Evolutionary conservation across 208 protist genomes (phyloP).

Genomic region (Trichomonas vaginalis): DNA sequence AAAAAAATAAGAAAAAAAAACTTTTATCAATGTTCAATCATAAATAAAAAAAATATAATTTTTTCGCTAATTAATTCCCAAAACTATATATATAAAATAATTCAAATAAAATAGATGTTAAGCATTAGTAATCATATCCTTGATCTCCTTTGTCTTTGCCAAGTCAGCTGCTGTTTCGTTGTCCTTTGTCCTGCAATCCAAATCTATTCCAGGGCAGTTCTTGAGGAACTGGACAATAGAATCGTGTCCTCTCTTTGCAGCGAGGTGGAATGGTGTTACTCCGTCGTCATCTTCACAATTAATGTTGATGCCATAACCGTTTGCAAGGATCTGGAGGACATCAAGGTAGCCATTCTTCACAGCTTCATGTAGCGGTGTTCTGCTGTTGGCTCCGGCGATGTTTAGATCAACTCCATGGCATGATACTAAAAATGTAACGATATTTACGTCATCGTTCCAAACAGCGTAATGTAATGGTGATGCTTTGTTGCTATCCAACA

Average conservation of each 20-base stretch:
- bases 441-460: neutral
- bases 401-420: neutral
- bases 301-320: neutral
- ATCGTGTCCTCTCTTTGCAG: neutral
- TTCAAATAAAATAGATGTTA: neutral
- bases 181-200: neutral
- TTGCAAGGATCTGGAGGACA: neutral
- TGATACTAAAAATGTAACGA: neutral
- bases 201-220: neutral
- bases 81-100: no score
- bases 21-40: no score
- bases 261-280: neutral
- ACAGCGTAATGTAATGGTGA: neutral
- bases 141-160: neutral
- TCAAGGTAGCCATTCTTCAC: neutral
- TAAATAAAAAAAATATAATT: no score
- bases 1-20: no score
- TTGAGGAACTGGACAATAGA: neutral
- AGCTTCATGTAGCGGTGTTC: neutral
- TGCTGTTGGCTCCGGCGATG: neutral
- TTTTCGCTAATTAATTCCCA: no score
- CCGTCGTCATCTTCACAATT: neutral
- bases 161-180: neutral
- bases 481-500: neutral
- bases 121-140: neutral